Conservation (phyloP, 2,329 filamentous ascomycete genomes). For the Helotiales sp. region DNA sequence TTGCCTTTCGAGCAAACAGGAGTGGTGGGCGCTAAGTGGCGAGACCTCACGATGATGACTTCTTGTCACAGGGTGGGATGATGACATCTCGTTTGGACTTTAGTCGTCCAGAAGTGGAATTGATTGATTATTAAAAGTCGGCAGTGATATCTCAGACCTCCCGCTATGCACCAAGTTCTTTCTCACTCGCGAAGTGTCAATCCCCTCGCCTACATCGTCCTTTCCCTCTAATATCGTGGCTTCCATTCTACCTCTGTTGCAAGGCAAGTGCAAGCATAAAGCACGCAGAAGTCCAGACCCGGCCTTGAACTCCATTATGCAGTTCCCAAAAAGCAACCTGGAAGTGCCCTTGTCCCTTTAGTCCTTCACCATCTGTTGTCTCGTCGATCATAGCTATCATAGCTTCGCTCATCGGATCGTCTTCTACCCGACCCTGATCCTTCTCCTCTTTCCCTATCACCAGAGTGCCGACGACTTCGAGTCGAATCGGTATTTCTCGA, state of each 20-base stretch:
- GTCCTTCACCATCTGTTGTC: constrained; percentile 28
- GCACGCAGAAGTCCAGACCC: neutral
- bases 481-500: constrained; percentile 35
- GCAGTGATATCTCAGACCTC: neutral
- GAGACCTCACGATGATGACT: neutral
- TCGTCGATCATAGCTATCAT: constrained; percentile 23
- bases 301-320: neutral
- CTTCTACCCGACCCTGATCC: constrained; percentile 21
- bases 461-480: constrained; percentile 28
- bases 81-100: too few relatives aligned
- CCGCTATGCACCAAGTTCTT: constrained; percentile 12
- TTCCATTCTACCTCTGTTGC: neutral
- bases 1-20: too few relatives aligned
- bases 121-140: constrained; percentile 7
- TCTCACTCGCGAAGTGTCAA: neutral
- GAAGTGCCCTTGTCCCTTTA: neutral
- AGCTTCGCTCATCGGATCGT: constrained; percentile 32
- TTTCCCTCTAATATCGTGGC: constrained; percentile 3
- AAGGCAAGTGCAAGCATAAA: neutral
- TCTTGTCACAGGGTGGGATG: too few relatives aligned
- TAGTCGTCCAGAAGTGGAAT: neutral
- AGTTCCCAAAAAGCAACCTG: neutral
- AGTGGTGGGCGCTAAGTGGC: too few relatives aligned
- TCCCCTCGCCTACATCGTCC: neutral
- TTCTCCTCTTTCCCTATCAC: constrained; percentile 31